Percentiles rank a stretch among this genome's conserved stretches.
phyloP scores from a whole-genome alignment of 148 eudicot species.

The Vaccinium vitisidaea region DNA sequence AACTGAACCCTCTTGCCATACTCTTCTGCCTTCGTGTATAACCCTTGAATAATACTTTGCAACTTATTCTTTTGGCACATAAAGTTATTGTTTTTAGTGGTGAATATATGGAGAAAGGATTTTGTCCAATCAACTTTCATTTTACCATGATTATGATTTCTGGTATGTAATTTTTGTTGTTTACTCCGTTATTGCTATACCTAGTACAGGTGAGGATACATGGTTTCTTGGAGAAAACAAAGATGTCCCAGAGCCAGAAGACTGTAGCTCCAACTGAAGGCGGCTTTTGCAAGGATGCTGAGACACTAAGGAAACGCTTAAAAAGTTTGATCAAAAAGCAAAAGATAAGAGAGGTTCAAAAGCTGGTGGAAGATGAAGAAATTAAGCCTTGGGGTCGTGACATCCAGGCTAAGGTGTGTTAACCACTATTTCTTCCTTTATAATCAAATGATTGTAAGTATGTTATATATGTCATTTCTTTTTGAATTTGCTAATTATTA shows the following conservation, averaged over 20 bases:
- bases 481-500: slow-evolving; percentile 13
- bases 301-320: slow-evolving; percentile 65
- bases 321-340: slow-evolving; percentile 62
- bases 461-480: neutral
- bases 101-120: neutral
- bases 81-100: neutral
- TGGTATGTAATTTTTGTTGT: neutral
- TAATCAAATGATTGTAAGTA: neutral
- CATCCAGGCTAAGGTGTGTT: slow-evolving; percentile 76
- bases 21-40: neutral
- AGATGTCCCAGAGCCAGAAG: slow-evolving; percentile 42
- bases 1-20: neutral
- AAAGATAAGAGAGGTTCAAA: slow-evolving; percentile 57
- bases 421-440: slow-evolving; percentile 7
- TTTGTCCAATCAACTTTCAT: neutral
- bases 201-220: slow-evolving; percentile 66
- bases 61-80: neutral
- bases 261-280: slow-evolving; percentile 38
- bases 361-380: slow-evolving; percentile 62
- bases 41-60: neutral
- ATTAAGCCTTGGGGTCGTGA: slow-evolving; percentile 74
- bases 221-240: slow-evolving; percentile 71
- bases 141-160: neutral
- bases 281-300: slow-evolving; percentile 49
- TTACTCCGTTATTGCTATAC: slow-evolving; percentile 9